Evolutionary conservation across 257 asterid genomes (phyloP).

Genomic region (Eucommia ulmoides): DNA sequence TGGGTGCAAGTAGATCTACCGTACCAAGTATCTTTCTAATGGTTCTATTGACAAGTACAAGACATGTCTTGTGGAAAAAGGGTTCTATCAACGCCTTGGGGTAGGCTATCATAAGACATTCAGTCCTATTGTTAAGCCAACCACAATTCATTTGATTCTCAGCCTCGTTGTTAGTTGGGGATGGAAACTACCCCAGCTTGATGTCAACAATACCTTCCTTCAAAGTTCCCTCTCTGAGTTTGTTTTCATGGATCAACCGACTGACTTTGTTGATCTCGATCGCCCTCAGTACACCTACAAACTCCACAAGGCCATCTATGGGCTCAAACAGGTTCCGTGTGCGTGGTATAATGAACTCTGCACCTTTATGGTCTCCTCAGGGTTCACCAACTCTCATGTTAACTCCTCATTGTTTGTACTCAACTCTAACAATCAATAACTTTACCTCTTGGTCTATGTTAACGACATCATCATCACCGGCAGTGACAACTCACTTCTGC

Average conservation of each 20-base stretch:
- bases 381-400: background rate
- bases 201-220: constrained; percentile 1
- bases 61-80: background rate
- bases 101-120: background rate
- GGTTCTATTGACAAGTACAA: background rate
- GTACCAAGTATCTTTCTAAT: background rate
- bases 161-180: background rate
- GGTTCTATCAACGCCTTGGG: background rate
- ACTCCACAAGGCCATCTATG: background rate
- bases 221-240: background rate
- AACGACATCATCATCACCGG: background rate
- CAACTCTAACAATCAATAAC: background rate
- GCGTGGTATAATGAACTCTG: background rate
- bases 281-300: background rate
- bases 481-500: background rate
- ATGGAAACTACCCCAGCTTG: background rate
- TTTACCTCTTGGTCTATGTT: background rate
- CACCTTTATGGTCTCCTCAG: background rate
- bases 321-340: background rate
- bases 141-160: background rate
- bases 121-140: background rate
- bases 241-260: background rate
- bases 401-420: background rate
- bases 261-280: background rate
- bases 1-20: constrained; percentile 1